Percentiles rank a stretch among this genome's conserved stretches.
Conservation (phyloP, 2,329 filamentous ascomycete genomes). For the Aspergillus sclerotialis region DNA sequence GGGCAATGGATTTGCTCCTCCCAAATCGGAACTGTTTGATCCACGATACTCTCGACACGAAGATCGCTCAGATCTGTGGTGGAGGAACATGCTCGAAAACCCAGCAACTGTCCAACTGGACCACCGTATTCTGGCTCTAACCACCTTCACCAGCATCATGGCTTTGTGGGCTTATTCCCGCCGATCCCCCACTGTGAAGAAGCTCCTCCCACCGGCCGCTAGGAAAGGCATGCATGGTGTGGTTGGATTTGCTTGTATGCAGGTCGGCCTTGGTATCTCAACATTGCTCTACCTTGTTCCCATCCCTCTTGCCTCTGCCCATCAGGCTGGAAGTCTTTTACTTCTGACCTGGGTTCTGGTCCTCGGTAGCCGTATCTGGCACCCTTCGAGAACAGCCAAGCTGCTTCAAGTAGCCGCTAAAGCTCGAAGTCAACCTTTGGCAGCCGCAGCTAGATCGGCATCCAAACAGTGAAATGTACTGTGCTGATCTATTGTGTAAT, state of each 20-base stretch:
- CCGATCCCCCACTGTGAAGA: conserved; percentile 58
- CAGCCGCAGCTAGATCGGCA: conserved; percentile 10
- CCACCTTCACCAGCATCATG: conserved; percentile 76
- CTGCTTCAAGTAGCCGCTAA: conserved; percentile 47
- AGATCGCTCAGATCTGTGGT: conserved; percentile 79
- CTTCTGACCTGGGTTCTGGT: conserved; percentile 76
- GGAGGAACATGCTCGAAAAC: conserved; percentile 97
- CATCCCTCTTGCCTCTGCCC: conserved; percentile 75
- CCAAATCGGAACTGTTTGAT: conserved; percentile 74
- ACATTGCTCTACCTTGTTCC: conserved; percentile 94
- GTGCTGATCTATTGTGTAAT: background rate
- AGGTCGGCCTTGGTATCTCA: conserved; percentile 79
- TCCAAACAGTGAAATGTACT: background rate
- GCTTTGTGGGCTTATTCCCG: conserved; percentile 75
- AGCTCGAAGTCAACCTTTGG: conserved; percentile 21
- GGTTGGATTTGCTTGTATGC: conserved; percentile 72
- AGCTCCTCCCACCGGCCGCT: conserved; percentile 48
- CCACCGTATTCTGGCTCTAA: conserved; percentile 84
- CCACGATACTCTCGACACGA: conserved; percentile 74
- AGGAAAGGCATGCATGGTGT: conserved; percentile 68
- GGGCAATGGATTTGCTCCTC: conserved; percentile 76
- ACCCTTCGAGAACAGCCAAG: conserved; percentile 59
- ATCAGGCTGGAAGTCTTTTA: conserved; percentile 85
- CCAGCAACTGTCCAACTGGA: conserved; percentile 92
- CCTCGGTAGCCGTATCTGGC: conserved; percentile 68